These are phyloP conservation scores for Vitis vinifera DNA, from an alignment of 164 flowering plant species.

Conservation along the genomic window ASM3070453v1 NC_081815.1:17903001-17903500, in stretches of 20 bases:
- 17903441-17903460: conserved; percentile 17
- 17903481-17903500: conserved; percentile 2
- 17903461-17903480: conserved; percentile 19
- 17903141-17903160: no score
- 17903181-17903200: background rate
- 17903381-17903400: conserved; percentile 9
- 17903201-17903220: background rate
- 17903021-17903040: no score
- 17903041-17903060: no score
- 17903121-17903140: no score
- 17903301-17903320: background rate
- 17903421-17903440: conserved; percentile 14
- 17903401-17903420: conserved; percentile 1
- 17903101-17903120: no score
- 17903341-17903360: conserved; percentile 11
- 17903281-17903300: background rate
- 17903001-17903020: no score
- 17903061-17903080: no score
- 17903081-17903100: no score
- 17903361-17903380: conserved; percentile 19
- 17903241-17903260: background rate
- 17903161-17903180: no score
- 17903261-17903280: background rate
- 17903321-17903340: conserved; percentile 13
- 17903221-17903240: background rate